Evolutionary conservation across 345 rosid genomes (phyloP), one percentile per base, ranked within the genome.

Genomic region (Citropsis articulata): DNA sequence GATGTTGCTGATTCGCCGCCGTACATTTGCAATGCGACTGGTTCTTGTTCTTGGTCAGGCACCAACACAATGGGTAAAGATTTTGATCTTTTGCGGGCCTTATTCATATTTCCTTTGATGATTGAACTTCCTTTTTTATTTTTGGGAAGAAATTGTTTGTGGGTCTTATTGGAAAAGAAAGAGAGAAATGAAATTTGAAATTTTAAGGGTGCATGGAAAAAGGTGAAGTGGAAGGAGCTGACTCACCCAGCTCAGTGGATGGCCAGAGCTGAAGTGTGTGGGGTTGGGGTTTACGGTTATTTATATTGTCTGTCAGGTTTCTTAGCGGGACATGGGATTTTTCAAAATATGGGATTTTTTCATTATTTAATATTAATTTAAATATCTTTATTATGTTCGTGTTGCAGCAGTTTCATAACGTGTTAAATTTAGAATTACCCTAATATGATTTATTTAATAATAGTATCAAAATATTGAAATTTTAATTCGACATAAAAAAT

Each of bases 321-420:
- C 22, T 18, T 53, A 53, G 57, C 57, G 57, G 57, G 57, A 53
- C 7, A 53, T 4, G 22, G 6, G 57, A 53, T 4, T 53, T 53
- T 50, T 50, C 56, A 50, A 50, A 16, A 48, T 12, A 3, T 1
- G 12, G 45, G 10, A 40, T 9, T 9, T 40, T 8, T 40, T 9
- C 1, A 2, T 40, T 36, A 2, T 3, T 40, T 9, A 40, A 9
- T 40, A 40, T 40, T 40, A 40, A 9, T 40, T 40, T 40, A 3
- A 2, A 8, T 8, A 12, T 8, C 10, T 38, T 38, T 38, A 2
- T 7, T 9, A 9, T 38, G 9, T 38, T 38, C 0, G 0, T 38
- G 0, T 38, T 0, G 10, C 42, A 9, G 0, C 1, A 9, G 1
- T 2, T 40, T 40, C 0, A 40, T 40, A 9, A 9, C 0, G 4